These are phyloP conservation scores for Begonia loranthoides DNA, from an alignment of 306 rosid genomes.

Conservation along the genomic window DNA sequence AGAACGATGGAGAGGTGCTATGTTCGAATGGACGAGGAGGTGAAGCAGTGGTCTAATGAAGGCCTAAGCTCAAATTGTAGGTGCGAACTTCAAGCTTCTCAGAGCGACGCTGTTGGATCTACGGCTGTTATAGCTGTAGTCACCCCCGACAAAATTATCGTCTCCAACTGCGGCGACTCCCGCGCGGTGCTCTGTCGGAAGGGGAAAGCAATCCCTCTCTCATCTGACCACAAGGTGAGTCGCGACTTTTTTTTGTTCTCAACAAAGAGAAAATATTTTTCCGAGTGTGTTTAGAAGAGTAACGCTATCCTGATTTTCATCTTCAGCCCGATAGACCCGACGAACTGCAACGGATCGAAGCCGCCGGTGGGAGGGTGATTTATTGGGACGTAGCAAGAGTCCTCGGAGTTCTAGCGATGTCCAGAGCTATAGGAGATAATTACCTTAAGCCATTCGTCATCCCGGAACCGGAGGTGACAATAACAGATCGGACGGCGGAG, in stretches of 20 bases:
- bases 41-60: conserved; percentile 6
- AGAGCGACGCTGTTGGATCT: conserved; percentile 88
- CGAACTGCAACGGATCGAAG: conserved; percentile 59
- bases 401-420: conserved; percentile 82
- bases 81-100: conserved; percentile 47
- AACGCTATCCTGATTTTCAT: not conserved
- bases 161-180: conserved; percentile 89
- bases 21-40: conserved; percentile 28
- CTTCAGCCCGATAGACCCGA: conserved; percentile 87
- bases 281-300: not conserved
- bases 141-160: conserved; percentile 43
- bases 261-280: not conserved
- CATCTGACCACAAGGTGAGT: conserved; percentile 75
- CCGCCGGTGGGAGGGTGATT: conserved; percentile 77
- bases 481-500: conserved; percentile 40
- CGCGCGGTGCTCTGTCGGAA: conserved; percentile 78
- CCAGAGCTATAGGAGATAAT: conserved; percentile 82
- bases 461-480: conserved; percentile 75
- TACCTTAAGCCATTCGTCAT: conserved; percentile 79
- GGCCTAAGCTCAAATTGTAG: conserved; percentile 17
- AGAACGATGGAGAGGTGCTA: conserved; percentile 28
- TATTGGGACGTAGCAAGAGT: conserved; percentile 87
- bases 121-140: conserved; percentile 57
- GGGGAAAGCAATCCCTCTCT: conserved; percentile 56
- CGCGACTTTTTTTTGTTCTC: not conserved